Evolutionary conservation across 2,329 filamentous ascomycete species (phyloP).

Genomic region (Alternaria incomplexa): DNA sequence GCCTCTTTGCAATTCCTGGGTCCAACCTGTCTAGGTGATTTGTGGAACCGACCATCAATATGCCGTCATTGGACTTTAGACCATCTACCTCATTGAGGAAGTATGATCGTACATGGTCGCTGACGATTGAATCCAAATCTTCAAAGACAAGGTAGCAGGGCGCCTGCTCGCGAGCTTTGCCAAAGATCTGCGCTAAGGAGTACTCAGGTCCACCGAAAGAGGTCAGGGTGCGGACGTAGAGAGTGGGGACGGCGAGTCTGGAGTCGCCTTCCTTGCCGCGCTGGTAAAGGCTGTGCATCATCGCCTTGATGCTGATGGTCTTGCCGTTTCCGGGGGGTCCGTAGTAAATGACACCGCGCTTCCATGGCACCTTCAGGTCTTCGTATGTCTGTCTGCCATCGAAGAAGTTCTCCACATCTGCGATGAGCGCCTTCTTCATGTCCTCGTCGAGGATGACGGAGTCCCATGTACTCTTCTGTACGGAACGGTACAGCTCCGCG

Average conservation of each 20-base stretch:
- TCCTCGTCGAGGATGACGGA: conserved; percentile 69
- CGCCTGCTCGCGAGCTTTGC: conserved; percentile 65
- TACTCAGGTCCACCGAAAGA: conserved; percentile 61
- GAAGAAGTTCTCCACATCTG: conserved; percentile 71
- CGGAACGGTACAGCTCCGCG: conserved; percentile 63
- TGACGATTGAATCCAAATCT: conserved; percentile 72
- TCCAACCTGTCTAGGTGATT: conserved; percentile 70
- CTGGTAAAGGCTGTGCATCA: conserved; percentile 68
- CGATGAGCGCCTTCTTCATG: conserved; percentile 69
- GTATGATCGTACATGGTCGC: conserved; percentile 66
- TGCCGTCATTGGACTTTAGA: conserved; percentile 71
- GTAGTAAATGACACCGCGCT: conserved; percentile 72
- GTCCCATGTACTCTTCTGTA: conserved; percentile 61
- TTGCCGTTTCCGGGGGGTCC: conserved; percentile 70
- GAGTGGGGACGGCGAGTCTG: conserved; percentile 59
- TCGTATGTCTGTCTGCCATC: conserved; percentile 64
- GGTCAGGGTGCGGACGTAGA: conserved; percentile 59
- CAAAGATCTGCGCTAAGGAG: conserved; percentile 46
- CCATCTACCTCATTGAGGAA: conserved; percentile 78
- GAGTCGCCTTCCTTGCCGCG: conserved; percentile 48
- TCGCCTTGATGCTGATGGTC: conserved; percentile 73
- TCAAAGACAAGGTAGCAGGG: conserved; percentile 76
- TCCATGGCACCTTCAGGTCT: conserved; percentile 71
- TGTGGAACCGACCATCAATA: conserved; percentile 71
- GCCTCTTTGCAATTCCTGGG: conserved; percentile 63